Evolutionary conservation across 2,329 filamentous ascomycete species (phyloP).

Genomic region (Emericellopsis cladophorae): DNA sequence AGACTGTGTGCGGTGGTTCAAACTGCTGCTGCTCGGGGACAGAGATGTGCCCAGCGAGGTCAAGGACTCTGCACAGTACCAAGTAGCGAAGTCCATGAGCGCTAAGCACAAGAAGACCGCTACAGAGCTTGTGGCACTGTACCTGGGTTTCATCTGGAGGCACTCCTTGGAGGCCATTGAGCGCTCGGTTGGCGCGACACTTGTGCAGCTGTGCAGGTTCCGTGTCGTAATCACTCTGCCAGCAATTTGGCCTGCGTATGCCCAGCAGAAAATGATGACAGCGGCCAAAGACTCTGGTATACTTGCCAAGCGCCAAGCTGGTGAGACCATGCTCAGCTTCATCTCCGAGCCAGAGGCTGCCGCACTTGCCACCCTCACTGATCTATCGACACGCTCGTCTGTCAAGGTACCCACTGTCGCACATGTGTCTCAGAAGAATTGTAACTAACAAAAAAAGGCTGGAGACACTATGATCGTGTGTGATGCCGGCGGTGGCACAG

Average conservation of each 20-base stretch:
- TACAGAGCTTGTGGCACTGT: not conserved
- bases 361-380: constrained; percentile 21
- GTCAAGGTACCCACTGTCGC: constrained; percentile 6
- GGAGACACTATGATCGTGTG: constrained; percentile 15
- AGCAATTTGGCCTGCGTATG: constrained; percentile 29
- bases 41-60: constrained; percentile 14
- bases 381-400: constrained; percentile 9
- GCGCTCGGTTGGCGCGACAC: not conserved
- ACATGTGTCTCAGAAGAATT: not conserved
- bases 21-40: constrained; percentile 22
- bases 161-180: not conserved
- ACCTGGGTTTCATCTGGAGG: not conserved
- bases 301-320: constrained; percentile 10
- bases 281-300: constrained; percentile 20
- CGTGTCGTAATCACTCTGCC: constrained; percentile 27
- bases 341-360: constrained; percentile 32
- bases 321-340: constrained; percentile 18
- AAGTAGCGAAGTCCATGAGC: not conserved
- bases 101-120: constrained; percentile 6
- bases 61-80: constrained; percentile 8
- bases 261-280: constrained; percentile 17
- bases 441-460: not conserved
- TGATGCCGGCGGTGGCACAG: constrained; percentile 22
- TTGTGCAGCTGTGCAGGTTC: not conserved
- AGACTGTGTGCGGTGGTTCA: constrained; percentile 24